A percentile compares a stretch with the other conserved stretches of the same genome.
phyloP scores from a whole-genome alignment of 148 eudicot genomes.

The Polygonum maritimum region DNA sequence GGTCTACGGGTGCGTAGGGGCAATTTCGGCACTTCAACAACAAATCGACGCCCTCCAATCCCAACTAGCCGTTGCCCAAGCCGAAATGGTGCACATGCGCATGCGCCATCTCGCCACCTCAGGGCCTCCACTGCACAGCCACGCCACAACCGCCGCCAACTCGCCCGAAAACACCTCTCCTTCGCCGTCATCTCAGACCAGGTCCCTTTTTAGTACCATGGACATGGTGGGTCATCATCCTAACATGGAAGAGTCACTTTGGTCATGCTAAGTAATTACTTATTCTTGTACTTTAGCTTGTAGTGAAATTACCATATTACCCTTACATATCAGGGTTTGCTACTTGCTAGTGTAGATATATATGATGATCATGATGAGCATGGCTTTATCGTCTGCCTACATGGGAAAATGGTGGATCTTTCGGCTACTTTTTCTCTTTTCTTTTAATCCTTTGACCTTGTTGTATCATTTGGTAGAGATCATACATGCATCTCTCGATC shows the following conservation, averaged over 20 bases:
- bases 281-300: not conserved
- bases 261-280: conserved; percentile 15
- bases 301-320: not conserved
- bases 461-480: not conserved
- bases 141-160: not conserved
- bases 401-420: not conserved
- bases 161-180: conserved; percentile 9
- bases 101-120: conserved; percentile 47
- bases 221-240: conserved; percentile 12
- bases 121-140: conserved; percentile 2
- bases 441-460: too few relatives aligned
- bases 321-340: not conserved
- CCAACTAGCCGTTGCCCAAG: conserved; percentile 74
- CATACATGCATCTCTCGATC: not conserved
- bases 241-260: conserved; percentile 11
- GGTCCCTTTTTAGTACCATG: conserved; percentile 9
- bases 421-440: not conserved
- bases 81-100: conserved; percentile 65
- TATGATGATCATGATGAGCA: not conserved
- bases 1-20: conserved; percentile 86
- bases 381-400: conserved; percentile 6
- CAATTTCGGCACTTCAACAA: conserved; percentile 76
- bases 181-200: not conserved
- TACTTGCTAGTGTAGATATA: not conserved
- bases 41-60: conserved; percentile 62